Evolutionary conservation across 2,329 filamentous ascomycete species (phyloP).

Genomic region (Fusarium duplospermum): DNA sequence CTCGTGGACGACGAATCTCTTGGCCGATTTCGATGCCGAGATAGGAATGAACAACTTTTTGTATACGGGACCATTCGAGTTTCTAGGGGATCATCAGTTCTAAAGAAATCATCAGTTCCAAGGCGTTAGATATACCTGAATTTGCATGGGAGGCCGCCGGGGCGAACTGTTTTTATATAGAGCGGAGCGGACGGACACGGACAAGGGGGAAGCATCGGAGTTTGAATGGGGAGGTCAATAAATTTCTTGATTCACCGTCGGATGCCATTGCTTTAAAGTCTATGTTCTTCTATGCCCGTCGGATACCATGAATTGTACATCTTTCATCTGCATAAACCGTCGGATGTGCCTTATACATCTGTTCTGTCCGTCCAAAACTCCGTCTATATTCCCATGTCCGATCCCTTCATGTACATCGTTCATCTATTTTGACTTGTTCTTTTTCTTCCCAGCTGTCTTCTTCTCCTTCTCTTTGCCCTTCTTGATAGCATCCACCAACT

Average conservation of each 20-base stretch:
- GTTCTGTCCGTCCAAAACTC: conserved; percentile 20
- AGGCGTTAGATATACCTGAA: background rate
- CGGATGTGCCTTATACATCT: conserved; percentile 7
- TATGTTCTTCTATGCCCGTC: background rate
- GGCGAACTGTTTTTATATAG: conserved; percentile 11
- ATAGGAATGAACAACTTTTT: conserved; percentile 31
- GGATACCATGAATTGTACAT: background rate
- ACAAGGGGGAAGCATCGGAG: conserved; percentile 26
- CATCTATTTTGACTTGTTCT: conserved; percentile 38
- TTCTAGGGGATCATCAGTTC: conserved; percentile 27
- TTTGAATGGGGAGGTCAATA: background rate
- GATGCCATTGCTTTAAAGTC: background rate
- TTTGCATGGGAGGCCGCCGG: background rate
- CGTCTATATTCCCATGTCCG: conserved; percentile 35
- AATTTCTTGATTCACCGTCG: conserved; percentile 4
- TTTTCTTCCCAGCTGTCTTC: conserved; percentile 37
- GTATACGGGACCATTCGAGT: conserved; percentile 37
- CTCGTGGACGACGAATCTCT: conserved; percentile 29
- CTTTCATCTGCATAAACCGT: background rate
- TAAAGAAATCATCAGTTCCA: background rate
- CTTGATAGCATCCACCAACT: conserved; percentile 59
- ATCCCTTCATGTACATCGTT: conserved; percentile 29
- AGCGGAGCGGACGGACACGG: conserved; percentile 17
- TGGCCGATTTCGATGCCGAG: conserved; percentile 34
- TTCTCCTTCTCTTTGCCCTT: conserved; percentile 52